These are phyloP conservation scores for Aspergillus sp. DNA, from an alignment of 2,329 filamentous ascomycete species.

Conservation along the genomic window DNA sequence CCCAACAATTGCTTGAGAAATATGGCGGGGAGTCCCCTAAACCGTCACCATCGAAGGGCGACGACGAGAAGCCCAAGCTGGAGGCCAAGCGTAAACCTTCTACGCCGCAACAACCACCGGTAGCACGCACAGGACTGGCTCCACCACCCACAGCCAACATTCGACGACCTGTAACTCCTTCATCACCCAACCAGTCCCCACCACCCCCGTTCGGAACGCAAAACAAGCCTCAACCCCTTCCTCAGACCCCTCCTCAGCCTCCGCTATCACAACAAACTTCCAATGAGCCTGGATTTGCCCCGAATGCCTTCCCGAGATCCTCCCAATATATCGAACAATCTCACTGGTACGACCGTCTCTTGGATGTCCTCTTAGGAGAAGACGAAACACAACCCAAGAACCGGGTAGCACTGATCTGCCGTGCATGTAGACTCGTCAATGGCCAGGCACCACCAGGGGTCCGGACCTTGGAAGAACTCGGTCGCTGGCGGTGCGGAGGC, in stretches of 20 bases:
- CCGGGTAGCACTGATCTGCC: constrained; percentile 78
- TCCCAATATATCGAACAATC: constrained; percentile 37
- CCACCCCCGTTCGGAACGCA: constrained; percentile 20
- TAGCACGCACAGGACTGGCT: constrained; percentile 47
- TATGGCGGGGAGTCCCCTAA: constrained; percentile 65
- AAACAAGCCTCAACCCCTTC: constrained; percentile 8
- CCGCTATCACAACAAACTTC: constrained; percentile 14
- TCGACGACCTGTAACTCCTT: constrained; percentile 26
- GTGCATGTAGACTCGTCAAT: constrained; percentile 78
- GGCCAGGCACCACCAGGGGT: constrained; percentile 90
- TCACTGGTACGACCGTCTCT: constrained; percentile 89
- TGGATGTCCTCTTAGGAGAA: constrained; percentile 88
- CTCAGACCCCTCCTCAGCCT: constrained; percentile 7
- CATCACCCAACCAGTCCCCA: constrained; percentile 16
- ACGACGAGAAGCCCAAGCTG: constrained; percentile 15
- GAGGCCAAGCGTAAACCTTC: constrained; percentile 13
- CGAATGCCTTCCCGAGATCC: constrained; percentile 39
- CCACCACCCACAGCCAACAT: constrained; percentile 63
- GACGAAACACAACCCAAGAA: constrained; percentile 92
- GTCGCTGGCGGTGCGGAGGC: constrained; percentile 80
- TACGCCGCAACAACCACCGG: constrained; percentile 16
- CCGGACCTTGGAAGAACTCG: constrained; percentile 68
- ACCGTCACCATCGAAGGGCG: constrained; percentile 17
- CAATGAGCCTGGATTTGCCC: constrained; percentile 42
- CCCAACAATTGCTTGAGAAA: constrained; percentile 85